A percentile compares a stretch with the other conserved stretches of the same genome.
Evolutionary conservation across 129 eudicot genomes (phyloP).

Genomic region (Artemisia argyi): DNA sequence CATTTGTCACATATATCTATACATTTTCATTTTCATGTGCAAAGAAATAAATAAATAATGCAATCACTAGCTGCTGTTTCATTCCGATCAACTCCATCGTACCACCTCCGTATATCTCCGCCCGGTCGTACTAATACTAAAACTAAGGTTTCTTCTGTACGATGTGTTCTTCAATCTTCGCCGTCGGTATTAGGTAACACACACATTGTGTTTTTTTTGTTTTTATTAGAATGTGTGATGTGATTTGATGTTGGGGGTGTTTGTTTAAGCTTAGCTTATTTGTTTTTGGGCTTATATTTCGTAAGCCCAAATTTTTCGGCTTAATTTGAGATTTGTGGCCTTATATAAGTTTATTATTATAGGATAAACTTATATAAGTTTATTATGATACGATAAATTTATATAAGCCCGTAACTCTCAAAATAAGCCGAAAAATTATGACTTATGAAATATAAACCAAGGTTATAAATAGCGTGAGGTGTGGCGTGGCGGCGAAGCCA

Average conservation of each 20-base stretch:
- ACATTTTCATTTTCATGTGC: slow-evolving; percentile 18
- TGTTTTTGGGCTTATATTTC: background rate
- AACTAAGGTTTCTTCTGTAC: slow-evolving; percentile 32
- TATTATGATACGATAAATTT: too few species aligned
- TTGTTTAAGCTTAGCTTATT: background rate
- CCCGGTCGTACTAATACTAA: slow-evolving; percentile 7
- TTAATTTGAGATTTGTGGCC: too few species aligned
- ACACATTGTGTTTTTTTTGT: slow-evolving; percentile 10
- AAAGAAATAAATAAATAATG: slow-evolving; percentile 35
- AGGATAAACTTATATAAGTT: too few species aligned
- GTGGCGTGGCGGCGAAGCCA: too few species aligned
- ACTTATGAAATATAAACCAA: too few species aligned
- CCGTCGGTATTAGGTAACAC: slow-evolving; percentile 45
- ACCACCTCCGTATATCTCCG: slow-evolving; percentile 24
- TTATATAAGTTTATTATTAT: too few species aligned
- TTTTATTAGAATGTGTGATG: background rate
- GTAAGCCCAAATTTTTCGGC: too few species aligned
- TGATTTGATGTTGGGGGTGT: background rate
- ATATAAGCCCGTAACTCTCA: too few species aligned
- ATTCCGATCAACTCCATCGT: slow-evolving; percentile 40
- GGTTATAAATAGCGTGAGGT: too few species aligned
- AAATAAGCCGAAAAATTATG: too few species aligned
- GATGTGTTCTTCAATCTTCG: slow-evolving; percentile 44
- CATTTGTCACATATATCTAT: slow-evolving; percentile 4
- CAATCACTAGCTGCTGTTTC: slow-evolving; percentile 42